These are phyloP conservation scores for Nannochloris sp. DNA, from an alignment of 139 green algal genomes.

Conservation along the genomic window DNA sequence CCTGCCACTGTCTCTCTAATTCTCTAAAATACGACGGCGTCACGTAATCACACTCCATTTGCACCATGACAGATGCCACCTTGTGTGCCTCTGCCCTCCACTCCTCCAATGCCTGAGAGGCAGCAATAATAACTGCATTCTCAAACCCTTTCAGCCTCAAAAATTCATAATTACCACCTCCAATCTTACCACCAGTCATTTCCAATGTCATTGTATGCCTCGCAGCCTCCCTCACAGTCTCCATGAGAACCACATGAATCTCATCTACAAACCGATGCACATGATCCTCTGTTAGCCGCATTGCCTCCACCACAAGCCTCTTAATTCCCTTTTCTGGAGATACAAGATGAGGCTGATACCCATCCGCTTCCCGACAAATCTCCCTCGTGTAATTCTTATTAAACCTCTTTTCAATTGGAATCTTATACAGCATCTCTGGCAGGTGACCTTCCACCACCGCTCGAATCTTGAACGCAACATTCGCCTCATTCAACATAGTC, in stretches of 20 bases:
- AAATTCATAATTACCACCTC: constrained; percentile 9
- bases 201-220: constrained; percentile 18
- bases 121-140: constrained; percentile 60
- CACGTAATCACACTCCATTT: constrained; percentile 84
- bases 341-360: constrained; percentile 78
- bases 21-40: constrained; percentile 80
- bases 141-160: constrained; percentile 74
- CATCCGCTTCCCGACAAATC: constrained; percentile 69
- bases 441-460: constrained; percentile 36
- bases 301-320: constrained; percentile 51
- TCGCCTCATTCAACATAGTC: constrained; percentile 63
- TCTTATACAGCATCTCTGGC: constrained; percentile 42
- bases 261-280: constrained; percentile 55
- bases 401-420: constrained; percentile 76
- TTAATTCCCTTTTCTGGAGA: constrained; percentile 75
- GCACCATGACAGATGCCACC: constrained; percentile 69
- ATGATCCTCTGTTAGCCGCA: constrained; percentile 42
- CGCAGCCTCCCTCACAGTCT: constrained; percentile 22
- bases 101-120: constrained; percentile 58
- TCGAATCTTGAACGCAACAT: constrained; percentile 60
- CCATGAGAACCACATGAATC: constrained; percentile 33
- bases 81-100: constrained; percentile 46
- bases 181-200: not conserved
- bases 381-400: constrained; percentile 46
- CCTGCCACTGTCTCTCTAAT: constrained; percentile 21